Conservation (phyloP, 768 basidiomycete genomes). For the Rhizopogon roseolus region DNA sequence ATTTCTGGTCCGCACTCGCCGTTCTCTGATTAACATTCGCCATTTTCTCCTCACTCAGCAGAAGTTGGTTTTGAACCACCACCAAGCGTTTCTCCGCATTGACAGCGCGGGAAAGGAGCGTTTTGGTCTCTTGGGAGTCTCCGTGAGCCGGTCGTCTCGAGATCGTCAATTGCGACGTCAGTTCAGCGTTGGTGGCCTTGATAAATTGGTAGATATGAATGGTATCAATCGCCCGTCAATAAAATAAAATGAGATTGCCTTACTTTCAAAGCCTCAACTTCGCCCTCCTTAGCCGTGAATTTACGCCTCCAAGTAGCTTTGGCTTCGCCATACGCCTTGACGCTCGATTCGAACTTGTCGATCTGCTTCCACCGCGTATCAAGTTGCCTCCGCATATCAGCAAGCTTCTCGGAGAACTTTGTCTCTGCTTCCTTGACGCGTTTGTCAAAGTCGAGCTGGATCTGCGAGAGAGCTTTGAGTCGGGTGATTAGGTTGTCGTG, state of each 20-base stretch:
- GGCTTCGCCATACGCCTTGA: conserved; percentile 78
- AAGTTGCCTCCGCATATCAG: conserved; percentile 79
- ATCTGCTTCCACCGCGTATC: conserved; percentile 89
- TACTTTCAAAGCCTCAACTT: conserved; percentile 84
- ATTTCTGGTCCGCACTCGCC: conserved; percentile 72
- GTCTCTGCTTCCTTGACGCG: conserved; percentile 75
- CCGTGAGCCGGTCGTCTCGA: conserved; percentile 55
- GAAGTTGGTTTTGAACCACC: conserved; percentile 82
- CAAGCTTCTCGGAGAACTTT: conserved; percentile 67
- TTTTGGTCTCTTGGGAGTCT: conserved; percentile 66
- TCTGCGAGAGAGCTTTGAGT: conserved; percentile 78
- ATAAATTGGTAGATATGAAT: not conserved
- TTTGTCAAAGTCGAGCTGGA: conserved; percentile 84
- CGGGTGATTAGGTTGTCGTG: conserved; percentile 90
- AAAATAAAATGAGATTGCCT: conserved; percentile 3
- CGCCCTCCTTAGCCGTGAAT: conserved; percentile 79
- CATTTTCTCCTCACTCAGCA: conserved; percentile 81
- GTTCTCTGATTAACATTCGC: conserved; percentile 70
- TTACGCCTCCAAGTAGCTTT: conserved; percentile 83
- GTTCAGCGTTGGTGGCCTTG: conserved; percentile 70
- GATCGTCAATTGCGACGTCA: conserved; percentile 62
- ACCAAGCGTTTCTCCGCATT: conserved; percentile 88
- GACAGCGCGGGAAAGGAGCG: conserved; percentile 66
- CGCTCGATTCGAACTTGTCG: conserved; percentile 84
- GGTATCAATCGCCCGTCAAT: no score